A percentile compares a stretch with the other conserved stretches of the same genome.
These are phyloP conservation scores for Codiaeum variegatum DNA, from an alignment of 441 rosid species.

Conservation along the genomic window DNA sequence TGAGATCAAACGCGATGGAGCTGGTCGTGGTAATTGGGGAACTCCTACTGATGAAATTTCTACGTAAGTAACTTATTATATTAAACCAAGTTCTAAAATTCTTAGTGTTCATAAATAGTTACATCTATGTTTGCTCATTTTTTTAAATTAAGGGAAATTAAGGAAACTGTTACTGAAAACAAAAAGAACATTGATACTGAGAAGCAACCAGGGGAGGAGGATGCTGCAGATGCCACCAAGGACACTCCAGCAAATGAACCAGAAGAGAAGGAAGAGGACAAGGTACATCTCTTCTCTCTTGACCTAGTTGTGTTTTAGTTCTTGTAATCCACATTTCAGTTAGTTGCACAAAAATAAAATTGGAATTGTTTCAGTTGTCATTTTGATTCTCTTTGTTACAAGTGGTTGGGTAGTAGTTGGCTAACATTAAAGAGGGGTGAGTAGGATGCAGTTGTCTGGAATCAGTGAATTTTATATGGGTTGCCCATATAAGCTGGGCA, in stretches of 20 bases:
- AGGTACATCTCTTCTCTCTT: conserved; percentile 33
- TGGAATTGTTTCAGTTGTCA: not conserved
- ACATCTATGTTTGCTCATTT: not conserved
- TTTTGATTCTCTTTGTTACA: not conserved
- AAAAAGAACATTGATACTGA: conserved; percentile 54
- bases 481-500: no score
- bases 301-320: not conserved
- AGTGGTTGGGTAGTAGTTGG: not conserved
- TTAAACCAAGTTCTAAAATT: not conserved
- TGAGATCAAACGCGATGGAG: conserved; percentile 73
- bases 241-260: conserved; percentile 44
- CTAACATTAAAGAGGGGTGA: not conserved
- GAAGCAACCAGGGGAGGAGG: conserved; percentile 63
- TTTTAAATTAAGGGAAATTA: conserved; percentile 49
- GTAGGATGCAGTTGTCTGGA: no score
- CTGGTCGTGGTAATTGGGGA: conserved; percentile 92
- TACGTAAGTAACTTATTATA: conserved; percentile 40
- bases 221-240: conserved; percentile 55
- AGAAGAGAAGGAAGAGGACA: conserved; percentile 70
- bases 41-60: conserved; percentile 54
- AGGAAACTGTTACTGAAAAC: conserved; percentile 48
- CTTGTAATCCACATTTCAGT: not conserved
- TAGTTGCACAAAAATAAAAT: not conserved
- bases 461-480: not conserved
- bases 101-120: not conserved